A percentile compares a stretch with the other conserved stretches of the same genome.
phyloP scores from a whole-genome alignment of 106 monocot genomes.

The Phalaenopsis aphrodite region DNA sequence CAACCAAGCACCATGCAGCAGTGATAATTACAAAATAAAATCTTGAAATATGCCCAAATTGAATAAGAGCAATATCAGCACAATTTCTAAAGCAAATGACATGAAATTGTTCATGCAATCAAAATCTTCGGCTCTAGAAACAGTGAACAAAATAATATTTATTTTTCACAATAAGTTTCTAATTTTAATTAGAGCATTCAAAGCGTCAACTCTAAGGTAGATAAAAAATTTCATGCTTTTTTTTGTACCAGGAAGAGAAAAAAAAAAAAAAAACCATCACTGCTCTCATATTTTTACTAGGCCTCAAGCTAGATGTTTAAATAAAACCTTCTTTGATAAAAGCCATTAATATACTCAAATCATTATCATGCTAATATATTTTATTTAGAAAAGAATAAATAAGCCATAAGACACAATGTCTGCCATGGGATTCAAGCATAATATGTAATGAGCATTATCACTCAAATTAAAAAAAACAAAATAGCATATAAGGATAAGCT shows the following conservation, averaged over 20 bases:
- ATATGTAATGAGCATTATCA: neutral
- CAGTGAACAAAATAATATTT: no score
- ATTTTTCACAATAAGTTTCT: no score
- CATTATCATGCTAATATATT: no score
- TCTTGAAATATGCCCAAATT: neutral
- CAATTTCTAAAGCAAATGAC: neutral
- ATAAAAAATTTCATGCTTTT: no score
- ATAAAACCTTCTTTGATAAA: no score
- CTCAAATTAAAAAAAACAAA: neutral
- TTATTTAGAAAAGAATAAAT: neutral
- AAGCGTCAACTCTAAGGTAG: no score
- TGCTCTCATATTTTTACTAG: neutral
- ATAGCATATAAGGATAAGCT: neutral
- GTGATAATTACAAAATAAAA: neutral
- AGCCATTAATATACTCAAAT: no score
- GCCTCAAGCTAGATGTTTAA: no score
- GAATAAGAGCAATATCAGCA: neutral
- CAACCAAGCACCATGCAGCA: neutral
- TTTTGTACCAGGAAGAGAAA: neutral
- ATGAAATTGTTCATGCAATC: neutral
- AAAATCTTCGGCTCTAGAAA: no score
- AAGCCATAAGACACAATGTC: neutral
- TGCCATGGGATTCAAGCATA: neutral
- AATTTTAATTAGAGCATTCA: no score
- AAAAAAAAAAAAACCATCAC: neutral